Evolutionary conservation across 2,329 filamentous ascomycete species (phyloP), one percentile per base, ranked within the genome.

Genomic region (Malbranchea cinnamomea): DNA sequence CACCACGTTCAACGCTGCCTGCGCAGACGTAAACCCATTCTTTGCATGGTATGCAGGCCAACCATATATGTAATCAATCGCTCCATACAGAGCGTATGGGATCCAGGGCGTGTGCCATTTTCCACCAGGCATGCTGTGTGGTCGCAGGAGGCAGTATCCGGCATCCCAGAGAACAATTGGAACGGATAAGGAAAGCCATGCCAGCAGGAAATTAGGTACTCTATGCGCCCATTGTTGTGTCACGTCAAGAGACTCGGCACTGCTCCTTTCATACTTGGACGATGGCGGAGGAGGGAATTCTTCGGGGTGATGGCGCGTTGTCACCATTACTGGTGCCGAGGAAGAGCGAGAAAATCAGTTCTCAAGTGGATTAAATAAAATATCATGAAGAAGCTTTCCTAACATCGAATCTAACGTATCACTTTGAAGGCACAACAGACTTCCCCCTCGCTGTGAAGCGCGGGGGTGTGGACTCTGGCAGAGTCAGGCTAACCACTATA

Each of bases 121-220:
- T 10, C 83, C 83, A 41, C 81, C 80, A 0, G 75, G 71, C 79
- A 93, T 89, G 34, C 74, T 79, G 53, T 76, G 70, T 17, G 84
- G 84, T 12, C 84, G 79, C 31, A 80, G 60, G 26, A 92, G 62
- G 22, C 92, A 72, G 59, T 92, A 93, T 34, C 63, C 60, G 17
- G 69, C 70, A 57, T 93, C 84, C 84, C 84, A 92, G 29, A 71
- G 47, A 28, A 92, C 81, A 36, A 91, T 66, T 1, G 80, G 81
- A 10, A 89, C 57, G 12, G 79, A 84, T 37, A 87, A 39, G 35
- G 65, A 54, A 15, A 92, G 64, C 83, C 83, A 92, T 39, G 73
- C 41, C 24, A 82, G 65, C 13, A 70, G 61, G 8, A 72, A 47
- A 30, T 65, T 65, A 8, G 68, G 68, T 3, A 71, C 68, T 0